phyloP scores from a whole-genome alignment of 1,284 basidiomycete species.

The Testicularia cyperi region DNA sequence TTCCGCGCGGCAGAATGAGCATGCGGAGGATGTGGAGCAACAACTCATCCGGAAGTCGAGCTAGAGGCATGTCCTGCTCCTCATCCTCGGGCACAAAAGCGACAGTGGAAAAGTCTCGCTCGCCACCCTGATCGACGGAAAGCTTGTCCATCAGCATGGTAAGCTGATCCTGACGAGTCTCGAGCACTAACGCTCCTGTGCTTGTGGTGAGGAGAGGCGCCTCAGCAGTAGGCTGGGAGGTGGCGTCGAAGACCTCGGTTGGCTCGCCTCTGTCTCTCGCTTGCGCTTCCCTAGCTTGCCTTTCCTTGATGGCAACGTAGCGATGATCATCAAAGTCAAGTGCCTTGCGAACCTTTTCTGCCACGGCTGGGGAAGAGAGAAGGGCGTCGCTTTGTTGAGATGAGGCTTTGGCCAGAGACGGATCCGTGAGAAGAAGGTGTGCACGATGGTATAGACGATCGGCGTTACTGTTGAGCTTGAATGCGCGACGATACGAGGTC shows the following conservation, averaged over 20 bases:
- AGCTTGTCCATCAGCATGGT: conserved; percentile 26
- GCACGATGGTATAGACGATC: conserved; percentile 50
- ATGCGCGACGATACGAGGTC: conserved; percentile 41
- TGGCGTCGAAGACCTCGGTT: too few relatives aligned
- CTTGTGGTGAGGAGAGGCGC: too few relatives aligned
- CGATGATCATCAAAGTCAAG: conserved; percentile 44
- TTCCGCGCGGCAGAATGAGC: conserved; percentile 38
- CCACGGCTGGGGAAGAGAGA: conserved; percentile 36
- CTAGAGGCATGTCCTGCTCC: conserved; percentile 28
- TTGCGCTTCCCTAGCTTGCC: conserved; percentile 20
- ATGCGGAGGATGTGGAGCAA: conserved; percentile 41
- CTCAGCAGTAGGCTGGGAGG: too few relatives aligned
- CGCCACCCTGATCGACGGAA: conserved; percentile 27
- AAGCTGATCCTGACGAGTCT: conserved; percentile 25
- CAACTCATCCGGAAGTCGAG: conserved; percentile 50
- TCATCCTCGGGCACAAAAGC: conserved; percentile 42
- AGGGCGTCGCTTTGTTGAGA: conserved; percentile 26
- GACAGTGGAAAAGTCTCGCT: conserved; percentile 23
- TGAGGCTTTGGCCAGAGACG: conserved; percentile 10
- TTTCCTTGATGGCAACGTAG: conserved; percentile 34
- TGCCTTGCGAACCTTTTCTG: conserved; percentile 37
- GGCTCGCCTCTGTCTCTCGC: conserved; percentile 14
- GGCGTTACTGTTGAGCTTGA: conserved; percentile 42
- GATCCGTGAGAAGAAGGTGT: conserved; percentile 33
- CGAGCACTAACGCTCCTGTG: conserved; percentile 1